phyloP scores from a whole-genome alignment of 257 asterid species.

The Voacanga thouarsii region DNA sequence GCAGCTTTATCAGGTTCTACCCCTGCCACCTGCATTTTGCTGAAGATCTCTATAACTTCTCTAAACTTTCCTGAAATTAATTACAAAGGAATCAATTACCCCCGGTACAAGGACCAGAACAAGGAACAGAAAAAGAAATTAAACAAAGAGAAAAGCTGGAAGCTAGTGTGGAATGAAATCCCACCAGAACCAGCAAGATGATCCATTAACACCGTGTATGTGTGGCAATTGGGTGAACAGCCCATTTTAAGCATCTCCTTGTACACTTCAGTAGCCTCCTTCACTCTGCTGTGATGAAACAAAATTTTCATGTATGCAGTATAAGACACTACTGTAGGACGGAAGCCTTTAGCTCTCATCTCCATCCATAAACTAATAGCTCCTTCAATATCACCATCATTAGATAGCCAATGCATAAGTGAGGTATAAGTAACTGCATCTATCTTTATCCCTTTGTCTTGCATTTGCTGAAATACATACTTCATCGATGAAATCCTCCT shows the following conservation, averaged over 20 bases:
- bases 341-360: constrained; percentile 62
- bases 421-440: constrained; percentile 84
- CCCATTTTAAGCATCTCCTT: constrained; percentile 84
- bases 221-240: constrained; percentile 62
- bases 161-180: background rate
- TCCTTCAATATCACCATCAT: constrained; percentile 69
- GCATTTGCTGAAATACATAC: constrained; percentile 66
- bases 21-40: constrained; percentile 79
- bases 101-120: background rate
- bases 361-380: constrained; percentile 69
- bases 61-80: constrained; percentile 52
- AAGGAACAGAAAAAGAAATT: constrained; percentile 7
- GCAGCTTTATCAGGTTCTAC: constrained; percentile 90
- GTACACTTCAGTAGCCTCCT: constrained; percentile 60
- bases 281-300: constrained; percentile 52
- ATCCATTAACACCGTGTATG: constrained; percentile 80
- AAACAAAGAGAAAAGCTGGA: constrained; percentile 2
- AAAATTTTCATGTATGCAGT: constrained; percentile 86
- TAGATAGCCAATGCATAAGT: constrained; percentile 78
- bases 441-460: constrained; percentile 60
- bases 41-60: constrained; percentile 74
- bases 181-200: constrained; percentile 83
- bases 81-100: background rate
- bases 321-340: constrained; percentile 77
- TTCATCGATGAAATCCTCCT: constrained; percentile 75